A percentile compares a stretch with the other conserved stretches of the same genome.
Conservation (phyloP, 805 yeast species). For the Lachancea nothofagi region DNA sequence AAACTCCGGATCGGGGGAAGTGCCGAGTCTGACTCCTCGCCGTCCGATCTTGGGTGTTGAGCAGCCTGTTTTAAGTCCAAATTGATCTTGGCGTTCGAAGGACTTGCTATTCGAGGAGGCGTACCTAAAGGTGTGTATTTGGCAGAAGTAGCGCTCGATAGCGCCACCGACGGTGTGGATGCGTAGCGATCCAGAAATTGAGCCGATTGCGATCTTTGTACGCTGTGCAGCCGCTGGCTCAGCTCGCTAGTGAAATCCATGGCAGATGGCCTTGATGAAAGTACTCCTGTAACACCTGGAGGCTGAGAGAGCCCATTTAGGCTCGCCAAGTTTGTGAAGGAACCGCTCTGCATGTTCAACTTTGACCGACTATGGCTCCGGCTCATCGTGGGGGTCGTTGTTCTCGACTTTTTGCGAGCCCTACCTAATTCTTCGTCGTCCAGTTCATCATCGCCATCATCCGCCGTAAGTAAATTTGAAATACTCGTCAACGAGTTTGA, state of each 20-base stretch:
- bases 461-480: constrained; percentile 14
- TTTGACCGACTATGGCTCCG: constrained; percentile 24
- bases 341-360: constrained; percentile 6
- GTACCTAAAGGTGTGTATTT: constrained; percentile 11
- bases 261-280: constrained; percentile 6
- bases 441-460: constrained; percentile 13
- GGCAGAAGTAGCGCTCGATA: constrained; percentile 8
- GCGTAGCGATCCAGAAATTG: constrained; percentile 9
- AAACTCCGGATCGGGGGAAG: constrained; percentile 32
- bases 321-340: constrained; percentile 6
- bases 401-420: constrained; percentile 26
- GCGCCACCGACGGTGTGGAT: constrained; percentile 10
- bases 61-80: constrained; percentile 2
- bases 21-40: constrained; percentile 7
- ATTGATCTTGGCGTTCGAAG: constrained; percentile 8
- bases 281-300: constrained; percentile 8
- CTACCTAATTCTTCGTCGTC: constrained; percentile 18
- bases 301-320: constrained; percentile 3
- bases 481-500: constrained; percentile 14
- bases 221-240: constrained; percentile 18
- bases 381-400: constrained; percentile 28
- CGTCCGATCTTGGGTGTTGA: not conserved
- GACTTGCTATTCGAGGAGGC: constrained; percentile 11
- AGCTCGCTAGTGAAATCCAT: constrained; percentile 17
- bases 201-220: constrained; percentile 20